phyloP scores from a whole-genome alignment of 2,329 filamentous ascomycete genomes.

The Elsinoe fawcettii region DNA sequence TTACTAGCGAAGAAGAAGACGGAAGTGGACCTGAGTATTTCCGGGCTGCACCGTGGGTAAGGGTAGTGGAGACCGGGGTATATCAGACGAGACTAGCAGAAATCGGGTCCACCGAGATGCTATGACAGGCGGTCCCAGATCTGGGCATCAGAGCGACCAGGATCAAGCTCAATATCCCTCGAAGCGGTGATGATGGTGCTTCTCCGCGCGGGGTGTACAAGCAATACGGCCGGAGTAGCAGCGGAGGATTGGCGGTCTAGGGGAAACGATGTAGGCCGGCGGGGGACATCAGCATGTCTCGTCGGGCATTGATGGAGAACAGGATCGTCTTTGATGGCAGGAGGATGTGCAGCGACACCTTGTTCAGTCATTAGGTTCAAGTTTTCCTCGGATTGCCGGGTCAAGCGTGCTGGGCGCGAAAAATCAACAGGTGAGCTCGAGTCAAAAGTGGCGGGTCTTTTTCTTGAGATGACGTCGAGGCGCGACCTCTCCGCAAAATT shows the following conservation, averaged over 20 bases:
- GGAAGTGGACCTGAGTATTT: constrained; percentile 7
- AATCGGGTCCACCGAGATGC: constrained; percentile 4
- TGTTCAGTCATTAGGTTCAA: background rate
- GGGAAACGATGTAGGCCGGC: background rate
- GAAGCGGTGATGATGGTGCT: background rate
- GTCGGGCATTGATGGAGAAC: background rate
- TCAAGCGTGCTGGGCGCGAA: constrained; percentile 5
- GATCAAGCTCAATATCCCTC: background rate
- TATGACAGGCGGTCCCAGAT: background rate
- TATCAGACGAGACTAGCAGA: background rate
- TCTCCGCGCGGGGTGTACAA: background rate
- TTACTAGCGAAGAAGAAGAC: constrained; percentile 2
- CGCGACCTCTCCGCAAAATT: background rate
- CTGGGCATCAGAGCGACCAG: background rate
- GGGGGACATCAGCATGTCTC: background rate
- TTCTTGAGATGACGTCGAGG: constrained; percentile 8
- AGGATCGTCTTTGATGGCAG: background rate
- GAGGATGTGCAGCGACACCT: background rate
- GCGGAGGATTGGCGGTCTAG: constrained; percentile 5
- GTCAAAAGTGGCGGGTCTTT: background rate
- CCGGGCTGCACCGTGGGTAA: constrained; percentile 5
- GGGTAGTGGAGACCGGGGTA: constrained; percentile 5
- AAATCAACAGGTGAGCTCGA: background rate
- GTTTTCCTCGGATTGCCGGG: background rate
- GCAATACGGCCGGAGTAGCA: constrained; percentile 6